Base-by-base conservation (phyloP, 1,284 basidiomycete genomes). In the Exobasidium cylindrosporum region DNA sequence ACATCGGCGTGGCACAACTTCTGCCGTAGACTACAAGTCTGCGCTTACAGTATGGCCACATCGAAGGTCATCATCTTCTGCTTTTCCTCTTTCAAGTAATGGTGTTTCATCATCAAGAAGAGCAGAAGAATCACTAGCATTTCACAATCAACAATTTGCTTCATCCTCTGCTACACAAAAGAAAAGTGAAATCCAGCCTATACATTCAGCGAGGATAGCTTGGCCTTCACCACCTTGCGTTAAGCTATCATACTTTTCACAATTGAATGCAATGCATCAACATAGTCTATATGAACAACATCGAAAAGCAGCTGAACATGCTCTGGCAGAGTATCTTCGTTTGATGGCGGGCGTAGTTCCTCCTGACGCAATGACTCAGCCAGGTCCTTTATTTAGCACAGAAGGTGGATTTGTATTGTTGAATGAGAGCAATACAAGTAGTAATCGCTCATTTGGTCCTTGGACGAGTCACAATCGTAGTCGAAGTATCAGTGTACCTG, bases 211-310 rank as follows among this genome's bases (percentile, higher is more conserved):
- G 10, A 7, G 47, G 10, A 50, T 50, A 7, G 47, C 47, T 14
- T 50, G 47, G 47, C 47, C 47, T 31, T 26, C 47, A 10, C 47
- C 47, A 7, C 47, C 47, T 7, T 50, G 47, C 29, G 47, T 50
- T 21, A 31, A 50, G 47, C 7, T 26, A 23, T 24, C 24, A 10
- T 50, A 31, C 24, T 50, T 50, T 31, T 26, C 47, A 10, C 23
- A 24, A 24, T 31, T 50, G 23, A 26, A 7, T 31, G 47, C 47
- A 7, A 7, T 50, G 24, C 47, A 50, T 24, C 47, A 50, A 21
- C 47, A 50, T 31, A 50, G 47, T 31, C 47, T 50, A 10, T 50
- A 10, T 21, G 47, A 50, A 23, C 23, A 24, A 26, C 47, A 50
- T 50, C 47, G 47, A 7, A 50, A 50, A 50, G 47, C 47, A 7